Evolutionary conservation across 1,284 basidiomycete species (phyloP).

Genomic region (Uromyces viciae-fabae): DNA sequence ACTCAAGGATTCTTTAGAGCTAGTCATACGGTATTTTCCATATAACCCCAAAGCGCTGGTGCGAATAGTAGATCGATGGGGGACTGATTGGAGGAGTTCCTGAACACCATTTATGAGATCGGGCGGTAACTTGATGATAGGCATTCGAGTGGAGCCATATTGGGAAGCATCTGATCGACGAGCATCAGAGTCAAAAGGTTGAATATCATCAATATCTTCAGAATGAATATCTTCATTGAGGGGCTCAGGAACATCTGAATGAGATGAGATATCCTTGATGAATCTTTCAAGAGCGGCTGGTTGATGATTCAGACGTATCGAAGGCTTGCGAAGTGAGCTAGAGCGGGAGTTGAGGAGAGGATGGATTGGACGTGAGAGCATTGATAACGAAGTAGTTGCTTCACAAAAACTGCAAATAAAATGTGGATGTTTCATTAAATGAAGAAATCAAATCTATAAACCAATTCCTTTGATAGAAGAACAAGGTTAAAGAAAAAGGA

Average conservation of each 20-base stretch:
- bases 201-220: not conserved
- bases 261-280: not conserved
- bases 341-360: too few relatives aligned
- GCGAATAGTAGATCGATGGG: constrained; percentile 34
- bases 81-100: constrained; percentile 19
- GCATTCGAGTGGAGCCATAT: constrained; percentile 12
- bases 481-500: too few relatives aligned
- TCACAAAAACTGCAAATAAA: too few relatives aligned
- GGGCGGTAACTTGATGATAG: constrained; percentile 24
- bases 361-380: too few relatives aligned
- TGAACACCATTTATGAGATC: constrained; percentile 20
- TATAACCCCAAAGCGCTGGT: constrained; percentile 27
- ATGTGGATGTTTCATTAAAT: too few relatives aligned
- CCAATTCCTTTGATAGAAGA: too few relatives aligned
- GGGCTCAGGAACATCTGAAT: not conserved
- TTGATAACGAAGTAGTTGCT: too few relatives aligned
- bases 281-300: not conserved
- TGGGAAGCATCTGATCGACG: not conserved
- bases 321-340: too few relatives aligned
- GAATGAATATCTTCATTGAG: not conserved
- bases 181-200: too few relatives aligned
- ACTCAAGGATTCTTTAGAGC: constrained; percentile 16
- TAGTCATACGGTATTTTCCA: not conserved
- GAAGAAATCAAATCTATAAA: too few relatives aligned
- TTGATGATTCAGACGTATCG: not conserved